Base-by-base conservation (phyloP, 2,329 filamentous ascomycete genomes). In the Penicillium fuscoglaucum region DNA sequence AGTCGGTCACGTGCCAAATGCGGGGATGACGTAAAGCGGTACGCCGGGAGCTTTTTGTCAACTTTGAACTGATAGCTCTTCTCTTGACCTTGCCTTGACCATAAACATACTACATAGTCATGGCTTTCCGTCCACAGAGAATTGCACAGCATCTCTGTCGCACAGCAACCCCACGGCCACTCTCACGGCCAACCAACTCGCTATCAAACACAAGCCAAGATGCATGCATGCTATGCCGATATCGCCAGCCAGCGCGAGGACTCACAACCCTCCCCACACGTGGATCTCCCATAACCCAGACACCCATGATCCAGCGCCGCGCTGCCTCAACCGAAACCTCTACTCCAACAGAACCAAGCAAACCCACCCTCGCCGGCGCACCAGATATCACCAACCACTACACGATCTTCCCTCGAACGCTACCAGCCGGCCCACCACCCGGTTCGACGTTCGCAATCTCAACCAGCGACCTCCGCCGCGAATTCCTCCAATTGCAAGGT, bases 401-500 rank as follows among this genome's bases (percentile, higher is more conserved):
- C 83, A 85, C 88, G 56, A 86, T 98, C 77, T 99, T 99, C 81
- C 92, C 93, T 1, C 73, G 83, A 33, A 90, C 92, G 3, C 83
- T 97, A 4, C 85, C 92, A 0, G 54, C 75, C 1, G 93, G 93
- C 2, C 90, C 91, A 0, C 95, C 95, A 0, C 93, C 93, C 0
- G 55, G 71, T 0, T 89, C 92, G 0, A 82, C 87, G 58, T 99
- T 98, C 82, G 76, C 80, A 15, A 85, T 98, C 70, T 83, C 96
- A 72, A 72, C 84, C 13, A 80, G 83, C 57, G 80, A 84, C 17
- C 84, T 98, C 21, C 90, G 90, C 50, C 84, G 85, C 64, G 95
- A 99, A 73, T 98, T 96, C 78, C 86, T 98, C 15, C 84, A 86
- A 60, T 84, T 97, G 1, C 95, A 99, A 77, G 84, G 66, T 62